Percentiles rank a stretch among this genome's conserved stretches.
Evolutionary conservation across 1,284 basidiomycete genomes (phyloP).

Genomic region (Ceratobasidium sp.): DNA sequence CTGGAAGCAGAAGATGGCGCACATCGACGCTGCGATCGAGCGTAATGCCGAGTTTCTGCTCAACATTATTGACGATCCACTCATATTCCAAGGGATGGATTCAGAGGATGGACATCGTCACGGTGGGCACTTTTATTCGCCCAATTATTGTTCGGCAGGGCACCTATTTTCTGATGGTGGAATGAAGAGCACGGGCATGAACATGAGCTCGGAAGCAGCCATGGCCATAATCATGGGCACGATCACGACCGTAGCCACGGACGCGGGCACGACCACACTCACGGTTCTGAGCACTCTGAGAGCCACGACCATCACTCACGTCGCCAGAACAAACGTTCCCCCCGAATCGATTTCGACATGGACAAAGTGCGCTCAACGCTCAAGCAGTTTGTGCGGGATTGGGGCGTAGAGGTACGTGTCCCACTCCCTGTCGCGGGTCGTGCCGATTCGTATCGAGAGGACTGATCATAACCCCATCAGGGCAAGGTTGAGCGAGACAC

Average conservation of each 20-base stretch:
- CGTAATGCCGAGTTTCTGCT: constrained; percentile 74
- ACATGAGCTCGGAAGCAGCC: constrained; percentile 13
- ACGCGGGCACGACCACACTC: constrained; percentile 49
- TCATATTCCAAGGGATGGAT: constrained; percentile 67
- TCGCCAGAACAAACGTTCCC: constrained; percentile 50
- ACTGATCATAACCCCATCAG: constrained; percentile 55
- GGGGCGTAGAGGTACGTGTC: constrained; percentile 75
- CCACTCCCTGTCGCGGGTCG: constrained; percentile 18
- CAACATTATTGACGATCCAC: constrained; percentile 72
- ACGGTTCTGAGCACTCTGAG: constrained; percentile 33
- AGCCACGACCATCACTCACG: constrained; percentile 51
- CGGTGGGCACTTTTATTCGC: constrained; percentile 4
- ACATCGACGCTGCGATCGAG: constrained; percentile 74
- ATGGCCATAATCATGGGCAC: constrained; percentile 53
- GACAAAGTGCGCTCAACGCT: constrained; percentile 90
- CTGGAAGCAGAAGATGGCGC: constrained; percentile 73
- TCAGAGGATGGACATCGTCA: constrained; percentile 37
- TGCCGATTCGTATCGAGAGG: constrained; percentile 24
- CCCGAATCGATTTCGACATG: constrained; percentile 70
- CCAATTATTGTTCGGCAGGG: neutral
- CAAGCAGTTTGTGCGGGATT: constrained; percentile 91
- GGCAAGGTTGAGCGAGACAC: constrained; percentile 78
- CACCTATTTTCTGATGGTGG: neutral
- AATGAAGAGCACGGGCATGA: constrained; percentile 40
- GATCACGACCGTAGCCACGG: constrained; percentile 33